These are phyloP conservation scores for Metschnikowia shivogae DNA, from an alignment of 805 yeast genomes.

Conservation along the genomic window DNA sequence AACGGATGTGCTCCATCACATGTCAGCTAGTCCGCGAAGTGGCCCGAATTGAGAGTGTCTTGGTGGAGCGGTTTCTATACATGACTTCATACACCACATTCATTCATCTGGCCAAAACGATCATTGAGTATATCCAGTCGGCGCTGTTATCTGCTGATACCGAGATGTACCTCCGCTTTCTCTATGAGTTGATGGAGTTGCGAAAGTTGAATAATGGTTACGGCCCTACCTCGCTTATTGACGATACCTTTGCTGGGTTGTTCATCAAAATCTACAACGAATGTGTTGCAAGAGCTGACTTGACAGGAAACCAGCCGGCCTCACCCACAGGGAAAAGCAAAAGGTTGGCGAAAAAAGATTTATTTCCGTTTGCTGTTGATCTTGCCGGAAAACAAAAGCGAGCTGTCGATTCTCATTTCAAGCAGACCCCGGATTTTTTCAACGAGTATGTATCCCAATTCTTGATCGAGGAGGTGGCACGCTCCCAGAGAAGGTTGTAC, in stretches of 20 bases:
- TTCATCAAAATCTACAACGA: slow-evolving; percentile 47
- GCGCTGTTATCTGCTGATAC: slow-evolving; percentile 32
- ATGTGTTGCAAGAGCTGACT: background rate
- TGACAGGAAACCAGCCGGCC: slow-evolving; percentile 13
- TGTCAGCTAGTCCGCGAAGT: slow-evolving; percentile 49
- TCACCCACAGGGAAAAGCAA: slow-evolving; percentile 32
- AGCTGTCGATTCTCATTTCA: slow-evolving; percentile 28
- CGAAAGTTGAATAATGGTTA: slow-evolving; percentile 74
- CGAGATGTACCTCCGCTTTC: slow-evolving; percentile 37
- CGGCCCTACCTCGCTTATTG: slow-evolving; percentile 72
- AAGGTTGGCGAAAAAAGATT: slow-evolving; percentile 39
- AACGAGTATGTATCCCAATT: slow-evolving; percentile 17
- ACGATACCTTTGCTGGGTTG: slow-evolving; percentile 63
- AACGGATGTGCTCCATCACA: slow-evolving; percentile 47
- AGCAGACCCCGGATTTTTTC: slow-evolving; percentile 29
- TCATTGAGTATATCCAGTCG: slow-evolving; percentile 22
- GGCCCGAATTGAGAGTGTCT: slow-evolving; percentile 37
- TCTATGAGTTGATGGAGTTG: slow-evolving; percentile 54
- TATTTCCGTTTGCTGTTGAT: slow-evolving; percentile 38
- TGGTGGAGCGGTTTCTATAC: slow-evolving; percentile 48
- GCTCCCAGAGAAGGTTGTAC: background rate
- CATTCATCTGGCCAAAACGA: slow-evolving; percentile 22
- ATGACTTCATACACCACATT: slow-evolving; percentile 4
- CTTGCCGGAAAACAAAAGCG: slow-evolving; percentile 27
- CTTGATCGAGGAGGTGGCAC: slow-evolving; percentile 8